Evolutionary conservation across 306 rosid genomes (phyloP).

Genomic region (barrel medic (Medicago truncatula)): DNA sequence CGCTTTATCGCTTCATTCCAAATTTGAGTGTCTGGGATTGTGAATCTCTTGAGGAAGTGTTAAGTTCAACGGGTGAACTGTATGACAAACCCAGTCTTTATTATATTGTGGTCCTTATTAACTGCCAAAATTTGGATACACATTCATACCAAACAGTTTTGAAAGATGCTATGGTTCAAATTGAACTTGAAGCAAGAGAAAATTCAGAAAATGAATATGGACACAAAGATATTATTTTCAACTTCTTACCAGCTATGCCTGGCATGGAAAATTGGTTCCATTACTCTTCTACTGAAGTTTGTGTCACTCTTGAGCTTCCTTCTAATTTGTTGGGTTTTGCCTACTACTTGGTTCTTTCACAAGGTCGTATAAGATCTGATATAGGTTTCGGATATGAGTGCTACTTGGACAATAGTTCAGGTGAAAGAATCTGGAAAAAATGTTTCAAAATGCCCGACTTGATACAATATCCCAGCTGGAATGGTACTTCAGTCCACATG

Average conservation of each 20-base stretch:
- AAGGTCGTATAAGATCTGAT: too few species aligned
- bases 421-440: neutral
- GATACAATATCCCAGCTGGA: too few species aligned
- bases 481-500: neutral
- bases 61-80: neutral
- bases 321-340: too few species aligned
- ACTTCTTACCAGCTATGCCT: too few species aligned
- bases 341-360: too few species aligned
- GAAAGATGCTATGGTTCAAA: neutral
- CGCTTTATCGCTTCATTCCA: too few species aligned
- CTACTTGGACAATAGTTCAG: neutral
- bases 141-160: neutral
- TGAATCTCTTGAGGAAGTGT: neutral
- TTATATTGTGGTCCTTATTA: neutral
- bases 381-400: too few species aligned
- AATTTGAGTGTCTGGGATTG: too few species aligned
- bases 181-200: neutral
- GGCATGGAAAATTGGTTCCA: too few species aligned
- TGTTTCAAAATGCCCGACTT: too few species aligned
- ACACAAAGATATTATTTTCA: neutral
- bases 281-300: too few species aligned
- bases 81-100: neutral
- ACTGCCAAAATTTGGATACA: neutral
- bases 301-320: too few species aligned
- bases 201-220: neutral